Base-by-base conservation (phyloP, 768 basidiomycete genomes). In the Mrakia hoshinonis region DNA sequence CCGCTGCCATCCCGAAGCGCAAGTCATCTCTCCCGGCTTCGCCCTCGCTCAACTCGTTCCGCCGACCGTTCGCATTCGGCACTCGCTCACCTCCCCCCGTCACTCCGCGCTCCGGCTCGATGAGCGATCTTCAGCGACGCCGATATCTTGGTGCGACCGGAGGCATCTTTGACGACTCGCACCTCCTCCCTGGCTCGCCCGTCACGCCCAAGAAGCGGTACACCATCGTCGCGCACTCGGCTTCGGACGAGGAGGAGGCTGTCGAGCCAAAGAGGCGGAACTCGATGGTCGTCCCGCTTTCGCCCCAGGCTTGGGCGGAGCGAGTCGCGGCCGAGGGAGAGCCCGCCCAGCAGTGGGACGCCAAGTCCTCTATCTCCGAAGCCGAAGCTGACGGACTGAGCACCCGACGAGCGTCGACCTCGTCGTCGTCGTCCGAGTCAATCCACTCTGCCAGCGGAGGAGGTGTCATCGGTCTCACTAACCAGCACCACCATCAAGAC, bases 281-380 rank as follows among this genome's bases (percentile, higher is more conserved):
- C 18, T 20, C 58, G 36, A 3, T 15, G 58, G 36, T 24, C 22
- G 20, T 1, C 34, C 3, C 36, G 31, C 31, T 61, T 22, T 61
- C 58, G 1, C 58, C 36, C n/a, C 58, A 61, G 34, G 58, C 58
- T 15, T 61, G 58, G 58, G 58, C 58, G 9, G 58, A 61, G 58
- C 31, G 22, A 36, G 58, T 61, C 58, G 58, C 58, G 34, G 20
- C 58, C 34, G 11, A 31, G 36, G 58, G 58, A 61, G 58, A 31
- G 18, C 20, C 31, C 34, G 0, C 58, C n/a, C 58, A 36, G 36
- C 36, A 36, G 22, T 61, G 58, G 34, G 58, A 22, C 4, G 12
- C 54, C 12, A 34, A 29, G 10, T 55, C 54, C 4, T 31, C 58
- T 2, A 36, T 11, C 34, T 61, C 36, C 34, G 58, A 61, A 39